These are phyloP conservation scores for Symbiodinium pilosum DNA, from an alignment of 73 alveolate genomes.

Conservation along the genomic window DNA sequence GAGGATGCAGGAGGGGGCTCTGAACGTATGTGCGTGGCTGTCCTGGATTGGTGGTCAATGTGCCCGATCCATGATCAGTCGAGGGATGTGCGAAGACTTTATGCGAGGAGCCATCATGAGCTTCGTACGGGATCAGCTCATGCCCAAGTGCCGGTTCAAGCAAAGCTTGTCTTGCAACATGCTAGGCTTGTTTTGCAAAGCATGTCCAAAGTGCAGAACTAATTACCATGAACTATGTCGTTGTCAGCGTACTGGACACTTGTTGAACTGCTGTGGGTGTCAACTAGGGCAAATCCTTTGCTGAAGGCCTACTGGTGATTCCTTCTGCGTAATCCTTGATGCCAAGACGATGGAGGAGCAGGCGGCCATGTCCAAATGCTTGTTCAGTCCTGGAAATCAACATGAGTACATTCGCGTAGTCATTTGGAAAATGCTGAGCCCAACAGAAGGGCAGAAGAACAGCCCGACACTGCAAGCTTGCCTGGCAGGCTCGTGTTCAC, in stretches of 20 bases:
- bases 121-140: conserved; percentile 78
- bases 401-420: neutral
- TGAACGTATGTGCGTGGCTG: neutral
- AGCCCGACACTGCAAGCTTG: neutral
- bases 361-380: neutral
- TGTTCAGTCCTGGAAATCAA: neutral
- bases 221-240: too few relatives aligned
- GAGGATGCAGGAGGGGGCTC: conserved; percentile 53
- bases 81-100: neutral
- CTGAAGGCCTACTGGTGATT: conserved; percentile 59
- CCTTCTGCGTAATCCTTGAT: conserved; percentile 68
- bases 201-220: too few relatives aligned
- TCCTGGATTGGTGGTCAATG: neutral
- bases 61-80: neutral
- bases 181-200: too few relatives aligned
- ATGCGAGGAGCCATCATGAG: conserved; percentile 65
- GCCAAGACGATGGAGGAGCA: conserved; percentile 85
- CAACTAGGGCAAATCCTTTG: too few relatives aligned
- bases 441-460: neutral
- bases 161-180: too few relatives aligned
- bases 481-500: conserved; percentile 78
- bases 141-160: too few relatives aligned
- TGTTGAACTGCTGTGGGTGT: too few relatives aligned
- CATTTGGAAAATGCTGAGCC: neutral
- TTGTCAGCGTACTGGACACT: too few relatives aligned